Percentiles rank a stretch among this genome's conserved stretches.
Evolutionary conservation across 805 yeast species (phyloP).

Genomic region (Zygoascus ofunaensis): DNA sequence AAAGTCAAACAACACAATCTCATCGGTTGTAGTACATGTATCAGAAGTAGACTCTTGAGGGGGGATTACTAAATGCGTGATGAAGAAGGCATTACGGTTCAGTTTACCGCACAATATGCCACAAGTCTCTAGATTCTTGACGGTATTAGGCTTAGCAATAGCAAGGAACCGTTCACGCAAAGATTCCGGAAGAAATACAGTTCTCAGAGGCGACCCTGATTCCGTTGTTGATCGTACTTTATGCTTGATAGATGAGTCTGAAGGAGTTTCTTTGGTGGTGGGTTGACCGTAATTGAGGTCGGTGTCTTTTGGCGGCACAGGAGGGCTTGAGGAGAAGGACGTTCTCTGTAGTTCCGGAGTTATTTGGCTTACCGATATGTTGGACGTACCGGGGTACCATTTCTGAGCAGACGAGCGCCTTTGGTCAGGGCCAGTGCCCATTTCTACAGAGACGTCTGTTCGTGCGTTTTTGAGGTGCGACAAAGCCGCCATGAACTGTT

Average conservation of each 20-base stretch:
- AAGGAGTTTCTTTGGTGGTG: neutral
- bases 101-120: conserved; percentile 58
- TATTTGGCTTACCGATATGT: conserved; percentile 2
- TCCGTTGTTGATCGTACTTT: conserved; percentile 36
- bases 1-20: conserved; percentile 47
- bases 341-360: neutral
- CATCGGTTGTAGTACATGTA: conserved; percentile 54
- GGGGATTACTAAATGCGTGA: conserved; percentile 54
- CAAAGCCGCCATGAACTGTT: conserved; percentile 1
- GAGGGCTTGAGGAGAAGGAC: neutral
- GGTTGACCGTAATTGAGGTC: neutral
- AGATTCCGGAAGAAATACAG: conserved; percentile 41
- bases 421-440: neutral
- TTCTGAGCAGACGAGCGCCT: neutral
- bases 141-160: conserved; percentile 43
- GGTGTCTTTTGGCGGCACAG: conserved; percentile 6
- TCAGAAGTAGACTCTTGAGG: conserved; percentile 54
- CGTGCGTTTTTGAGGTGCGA: conserved; percentile 3
- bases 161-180: conserved; percentile 37
- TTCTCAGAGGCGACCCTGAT: conserved; percentile 46
- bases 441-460: neutral
- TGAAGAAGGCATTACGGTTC: conserved; percentile 52
- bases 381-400: neutral
- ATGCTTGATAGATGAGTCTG: conserved; percentile 13
- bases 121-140: conserved; percentile 48